phyloP scores from a whole-genome alignment of 1,139 yeast species.

The Protomyces inouyei region DNA sequence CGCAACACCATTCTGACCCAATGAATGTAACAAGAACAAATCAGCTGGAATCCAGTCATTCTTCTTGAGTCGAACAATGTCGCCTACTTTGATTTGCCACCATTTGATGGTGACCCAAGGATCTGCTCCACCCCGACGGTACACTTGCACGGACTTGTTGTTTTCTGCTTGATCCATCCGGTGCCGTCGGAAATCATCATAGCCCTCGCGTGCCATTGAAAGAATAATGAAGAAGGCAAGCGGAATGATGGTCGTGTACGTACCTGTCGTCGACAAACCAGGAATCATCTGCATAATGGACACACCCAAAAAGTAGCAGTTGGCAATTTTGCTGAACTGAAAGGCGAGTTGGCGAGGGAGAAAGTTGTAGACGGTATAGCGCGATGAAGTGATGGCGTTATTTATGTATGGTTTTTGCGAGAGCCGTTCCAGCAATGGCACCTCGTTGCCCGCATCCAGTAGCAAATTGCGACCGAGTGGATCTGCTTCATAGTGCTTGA shows the following conservation, averaged over 20 bases:
- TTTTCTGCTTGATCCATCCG: slow-evolving; percentile 81
- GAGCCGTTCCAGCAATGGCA: slow-evolving; percentile 58
- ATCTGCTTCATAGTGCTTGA: slow-evolving; percentile 32
- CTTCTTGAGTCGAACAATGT: slow-evolving; percentile 62
- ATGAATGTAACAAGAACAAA: slow-evolving; percentile 61
- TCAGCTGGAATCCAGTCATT: slow-evolving; percentile 97
- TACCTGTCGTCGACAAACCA: slow-evolving; percentile 95
- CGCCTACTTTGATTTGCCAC: slow-evolving; percentile 81
- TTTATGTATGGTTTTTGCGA: slow-evolving; percentile 56
- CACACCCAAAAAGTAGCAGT: slow-evolving; percentile 46
- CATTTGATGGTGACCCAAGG: slow-evolving; percentile 42
- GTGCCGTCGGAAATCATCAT: slow-evolving; percentile 86
- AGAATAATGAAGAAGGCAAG: slow-evolving; percentile 79
- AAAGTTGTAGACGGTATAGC: slow-evolving; percentile 75
- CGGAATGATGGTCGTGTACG: slow-evolving; percentile 91
- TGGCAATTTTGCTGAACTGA: slow-evolving; percentile 89
- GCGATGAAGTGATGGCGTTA: slow-evolving; percentile 77
- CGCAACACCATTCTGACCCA: slow-evolving; percentile 64
- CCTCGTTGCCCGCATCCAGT: slow-evolving; percentile 34
- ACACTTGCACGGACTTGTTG: slow-evolving; percentile 51
- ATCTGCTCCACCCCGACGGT: slow-evolving; percentile 25
- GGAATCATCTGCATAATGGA: slow-evolving; percentile 95
- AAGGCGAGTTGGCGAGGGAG: slow-evolving; percentile 83
- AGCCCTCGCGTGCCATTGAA: slow-evolving; percentile 88
- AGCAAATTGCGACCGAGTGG: slow-evolving; percentile 34